phyloP scores from a whole-genome alignment of 352 stramenopile genomes.

The Elongisporangium undulatum region DNA sequence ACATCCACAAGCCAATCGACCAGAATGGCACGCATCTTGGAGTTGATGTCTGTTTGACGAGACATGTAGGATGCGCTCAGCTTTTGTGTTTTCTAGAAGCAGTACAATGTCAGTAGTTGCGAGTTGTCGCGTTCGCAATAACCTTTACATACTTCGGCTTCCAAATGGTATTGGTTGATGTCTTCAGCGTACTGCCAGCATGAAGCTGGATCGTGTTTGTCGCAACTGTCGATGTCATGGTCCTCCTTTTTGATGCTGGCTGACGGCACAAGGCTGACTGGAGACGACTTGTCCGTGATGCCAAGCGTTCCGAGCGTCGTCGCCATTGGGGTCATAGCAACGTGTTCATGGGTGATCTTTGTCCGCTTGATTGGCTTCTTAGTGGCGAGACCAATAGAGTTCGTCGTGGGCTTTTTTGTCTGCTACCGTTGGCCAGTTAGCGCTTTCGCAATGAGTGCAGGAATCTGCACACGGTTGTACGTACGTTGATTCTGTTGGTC shows the following conservation, averaged over 20 bases:
- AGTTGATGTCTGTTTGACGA: constrained; percentile 96
- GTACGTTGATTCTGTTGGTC: constrained; percentile 73
- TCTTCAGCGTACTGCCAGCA: constrained; percentile 85
- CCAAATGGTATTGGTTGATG: constrained; percentile 77
- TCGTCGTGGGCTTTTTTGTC: constrained; percentile 65
- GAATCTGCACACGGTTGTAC: constrained; percentile 5
- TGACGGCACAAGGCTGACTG: constrained; percentile 12
- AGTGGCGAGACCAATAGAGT: constrained; percentile 20
- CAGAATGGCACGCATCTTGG: constrained; percentile 99
- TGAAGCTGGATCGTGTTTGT: constrained; percentile 51
- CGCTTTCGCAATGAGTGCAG: not conserved
- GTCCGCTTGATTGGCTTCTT: constrained; percentile 53
- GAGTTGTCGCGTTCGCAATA: not conserved
- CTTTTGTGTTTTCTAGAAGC: constrained; percentile 48
- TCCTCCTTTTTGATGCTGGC: constrained; percentile 19
- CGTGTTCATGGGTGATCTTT: constrained; percentile 12
- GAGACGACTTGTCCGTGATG: constrained; percentile 23
- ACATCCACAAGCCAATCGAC: constrained; percentile 99
- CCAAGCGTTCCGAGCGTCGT: constrained; percentile 34
- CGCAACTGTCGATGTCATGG: constrained; percentile 74
- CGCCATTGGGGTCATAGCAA: constrained; percentile 24
- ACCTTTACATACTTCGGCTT: constrained; percentile 35
- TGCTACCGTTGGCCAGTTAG: constrained; percentile 6
- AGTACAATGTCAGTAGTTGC: not conserved
- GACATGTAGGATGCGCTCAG: constrained; percentile 69